phyloP scores from a whole-genome alignment of 306 rosid species.

The Gillenia trifoliata region DNA sequence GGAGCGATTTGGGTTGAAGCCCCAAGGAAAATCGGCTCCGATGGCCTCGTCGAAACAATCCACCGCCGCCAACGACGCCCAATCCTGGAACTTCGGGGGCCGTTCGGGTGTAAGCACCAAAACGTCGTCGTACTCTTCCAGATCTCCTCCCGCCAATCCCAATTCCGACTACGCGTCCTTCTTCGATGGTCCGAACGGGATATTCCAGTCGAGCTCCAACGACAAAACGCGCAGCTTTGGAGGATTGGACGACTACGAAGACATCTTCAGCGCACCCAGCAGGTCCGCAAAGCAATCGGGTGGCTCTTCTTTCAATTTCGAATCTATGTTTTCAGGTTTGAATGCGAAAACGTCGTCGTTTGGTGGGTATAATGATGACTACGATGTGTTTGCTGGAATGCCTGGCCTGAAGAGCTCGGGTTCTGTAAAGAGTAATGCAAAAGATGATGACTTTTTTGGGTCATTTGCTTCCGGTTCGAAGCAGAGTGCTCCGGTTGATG shows the following conservation, averaged over 20 bases:
- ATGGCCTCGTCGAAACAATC: constrained; percentile 64
- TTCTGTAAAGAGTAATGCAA: constrained; percentile 24
- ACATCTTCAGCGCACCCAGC: constrained; percentile 37
- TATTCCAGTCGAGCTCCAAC: constrained; percentile 10
- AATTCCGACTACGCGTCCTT: constrained; percentile 29
- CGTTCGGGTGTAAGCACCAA: constrained; percentile 30
- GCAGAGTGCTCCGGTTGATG: constrained; percentile 42
- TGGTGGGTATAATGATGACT: constrained; percentile 23
- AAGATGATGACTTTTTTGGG: constrained; percentile 27
- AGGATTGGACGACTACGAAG: constrained; percentile 34
- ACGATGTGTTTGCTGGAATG: constrained; percentile 67
- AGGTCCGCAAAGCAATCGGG: constrained; percentile 23
- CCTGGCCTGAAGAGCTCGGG: constrained; percentile 34
- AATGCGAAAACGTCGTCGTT: constrained; percentile 25
- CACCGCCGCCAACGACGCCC: background rate
- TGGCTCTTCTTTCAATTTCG: constrained; percentile 41
- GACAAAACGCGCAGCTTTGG: constrained; percentile 27
- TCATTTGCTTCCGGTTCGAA: constrained; percentile 33
- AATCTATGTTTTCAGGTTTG: constrained; percentile 49
- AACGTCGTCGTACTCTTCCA: constrained; percentile 36
- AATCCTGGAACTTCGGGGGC: constrained; percentile 22
- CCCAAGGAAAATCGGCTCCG: constrained; percentile 85
- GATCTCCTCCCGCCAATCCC: constrained; percentile 28
- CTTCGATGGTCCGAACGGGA: constrained; percentile 11
- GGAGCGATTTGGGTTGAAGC: constrained; percentile 68